These are phyloP conservation scores for Phytophthora chlamydospora DNA, from an alignment of 352 stramenopile species.

Conservation along the genomic window DNA sequence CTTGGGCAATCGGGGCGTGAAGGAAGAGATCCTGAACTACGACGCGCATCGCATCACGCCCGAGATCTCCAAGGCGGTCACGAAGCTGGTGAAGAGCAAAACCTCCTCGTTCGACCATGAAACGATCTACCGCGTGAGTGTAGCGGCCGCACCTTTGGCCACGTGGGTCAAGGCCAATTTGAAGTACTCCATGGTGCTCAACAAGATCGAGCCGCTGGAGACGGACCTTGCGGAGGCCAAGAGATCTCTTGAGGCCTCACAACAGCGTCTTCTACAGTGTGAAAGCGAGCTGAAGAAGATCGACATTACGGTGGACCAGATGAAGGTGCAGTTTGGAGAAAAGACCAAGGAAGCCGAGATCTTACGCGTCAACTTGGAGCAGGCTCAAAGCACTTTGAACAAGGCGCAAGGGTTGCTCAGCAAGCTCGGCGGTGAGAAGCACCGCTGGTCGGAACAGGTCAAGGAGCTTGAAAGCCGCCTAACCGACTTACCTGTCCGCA, in stretches of 20 bases:
- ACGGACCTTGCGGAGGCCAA: constrained; percentile 91
- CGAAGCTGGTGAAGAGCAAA: constrained; percentile 94
- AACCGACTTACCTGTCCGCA: constrained; percentile 85
- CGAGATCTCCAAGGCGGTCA: constrained; percentile 92
- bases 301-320: constrained; percentile 84
- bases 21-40: constrained; percentile 97
- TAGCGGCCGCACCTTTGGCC: constrained; percentile 93
- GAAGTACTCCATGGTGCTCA: constrained; percentile 95
- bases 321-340: constrained; percentile 93
- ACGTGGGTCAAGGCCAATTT: constrained; percentile 97
- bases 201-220: constrained; percentile 95
- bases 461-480: constrained; percentile 83
- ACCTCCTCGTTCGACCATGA: constrained; percentile 93
- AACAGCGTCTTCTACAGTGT: constrained; percentile 89
- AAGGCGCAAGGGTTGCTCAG: constrained; percentile 91
- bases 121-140: constrained; percentile 94
- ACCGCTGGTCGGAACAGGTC: constrained; percentile 92
- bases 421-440: constrained; percentile 92
- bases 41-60: constrained; percentile 92
- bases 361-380: constrained; percentile 85
- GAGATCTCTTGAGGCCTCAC: constrained; percentile 81
- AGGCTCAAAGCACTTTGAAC: constrained; percentile 89
- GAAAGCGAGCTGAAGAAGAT: constrained; percentile 93
- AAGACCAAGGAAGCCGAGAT: constrained; percentile 94
- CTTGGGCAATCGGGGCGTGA: constrained; percentile 94